Percentiles rank a stretch among this genome's conserved stretches.
Evolutionary conservation across 495 filamentous ascomycete species (phyloP).

Genomic region (Aspergillus sclerotioniger): DNA sequence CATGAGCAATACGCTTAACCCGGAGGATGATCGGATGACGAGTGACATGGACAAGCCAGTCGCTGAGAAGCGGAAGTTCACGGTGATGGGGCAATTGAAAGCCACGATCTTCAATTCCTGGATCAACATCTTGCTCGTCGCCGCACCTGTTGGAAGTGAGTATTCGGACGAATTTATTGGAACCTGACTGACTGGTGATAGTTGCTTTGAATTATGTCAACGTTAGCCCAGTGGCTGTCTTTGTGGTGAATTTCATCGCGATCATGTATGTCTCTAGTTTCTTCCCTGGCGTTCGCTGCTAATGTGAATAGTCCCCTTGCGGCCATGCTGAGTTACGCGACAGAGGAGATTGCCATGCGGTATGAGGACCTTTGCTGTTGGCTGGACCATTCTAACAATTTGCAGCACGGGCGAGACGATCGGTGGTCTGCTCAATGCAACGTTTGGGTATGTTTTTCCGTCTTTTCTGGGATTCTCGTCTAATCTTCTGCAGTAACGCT

Average conservation of each 20-base stretch:
- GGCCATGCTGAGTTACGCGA: conserved; percentile 55
- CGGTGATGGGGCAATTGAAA: conserved; percentile 64
- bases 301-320: conserved; percentile 42
- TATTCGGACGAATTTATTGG: not conserved
- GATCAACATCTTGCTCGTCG: conserved; percentile 80
- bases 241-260: conserved; percentile 84
- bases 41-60: conserved; percentile 21
- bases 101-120: conserved; percentile 74
- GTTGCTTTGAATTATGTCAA: conserved; percentile 64
- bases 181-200: conserved; percentile 27
- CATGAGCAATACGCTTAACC: conserved; percentile 18
- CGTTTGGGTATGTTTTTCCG: conserved; percentile 65
- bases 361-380: conserved; percentile 14
- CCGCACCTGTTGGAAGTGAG: conserved; percentile 67
- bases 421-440: conserved; percentile 83
- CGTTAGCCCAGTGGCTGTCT: conserved; percentile 60
- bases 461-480: not conserved
- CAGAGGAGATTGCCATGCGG: conserved; percentile 54
- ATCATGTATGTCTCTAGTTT: conserved; percentile 54
- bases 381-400: not conserved
- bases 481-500: conserved; percentile 56
- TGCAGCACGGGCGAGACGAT: conserved; percentile 68
- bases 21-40: conserved; percentile 8
- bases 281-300: not conserved
- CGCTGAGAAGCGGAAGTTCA: conserved; percentile 55